Percentiles rank a stretch among this genome's conserved stretches.
Evolutionary conservation across 331 rosid species (phyloP).

Genomic region (Pyracantha coccinea): DNA sequence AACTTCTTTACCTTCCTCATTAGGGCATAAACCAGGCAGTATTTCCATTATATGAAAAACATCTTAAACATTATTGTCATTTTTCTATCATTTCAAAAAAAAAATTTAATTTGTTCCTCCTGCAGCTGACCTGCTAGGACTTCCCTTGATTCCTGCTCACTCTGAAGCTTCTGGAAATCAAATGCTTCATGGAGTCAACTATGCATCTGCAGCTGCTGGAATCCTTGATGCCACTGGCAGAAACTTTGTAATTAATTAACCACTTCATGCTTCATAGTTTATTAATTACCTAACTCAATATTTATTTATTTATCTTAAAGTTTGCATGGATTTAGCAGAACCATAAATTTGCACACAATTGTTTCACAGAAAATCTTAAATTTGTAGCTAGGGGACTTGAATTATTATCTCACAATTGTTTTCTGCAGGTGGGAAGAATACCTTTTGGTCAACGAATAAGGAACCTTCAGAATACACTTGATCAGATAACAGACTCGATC

Average conservation of each 20-base stretch:
- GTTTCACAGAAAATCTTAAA: too few relatives aligned
- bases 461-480: conserved; percentile 69
- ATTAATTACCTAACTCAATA: neutral
- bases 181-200: conserved; percentile 66
- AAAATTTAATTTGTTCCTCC: neutral
- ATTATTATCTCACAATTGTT: neutral
- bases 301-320: neutral
- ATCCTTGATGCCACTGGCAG: conserved; percentile 82
- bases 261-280: neutral
- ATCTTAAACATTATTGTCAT: neutral
- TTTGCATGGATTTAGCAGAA: neutral
- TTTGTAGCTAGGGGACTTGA: too few relatives aligned
- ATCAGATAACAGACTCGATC: conserved; percentile 43
- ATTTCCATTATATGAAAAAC: neutral
- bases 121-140: conserved; percentile 76
- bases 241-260: conserved; percentile 51
- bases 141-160: conserved; percentile 74
- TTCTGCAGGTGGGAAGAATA: conserved; percentile 61
- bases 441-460: conserved; percentile 61
- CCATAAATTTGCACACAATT: too few relatives aligned
- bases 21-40: neutral
- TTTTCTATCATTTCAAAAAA: neutral
- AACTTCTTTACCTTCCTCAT: neutral
- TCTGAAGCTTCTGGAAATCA: conserved; percentile 42
- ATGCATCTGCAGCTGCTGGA: conserved; percentile 95